Conservation (phyloP, 352 stramenopile species). For the Peronospora farinosa region DNA sequence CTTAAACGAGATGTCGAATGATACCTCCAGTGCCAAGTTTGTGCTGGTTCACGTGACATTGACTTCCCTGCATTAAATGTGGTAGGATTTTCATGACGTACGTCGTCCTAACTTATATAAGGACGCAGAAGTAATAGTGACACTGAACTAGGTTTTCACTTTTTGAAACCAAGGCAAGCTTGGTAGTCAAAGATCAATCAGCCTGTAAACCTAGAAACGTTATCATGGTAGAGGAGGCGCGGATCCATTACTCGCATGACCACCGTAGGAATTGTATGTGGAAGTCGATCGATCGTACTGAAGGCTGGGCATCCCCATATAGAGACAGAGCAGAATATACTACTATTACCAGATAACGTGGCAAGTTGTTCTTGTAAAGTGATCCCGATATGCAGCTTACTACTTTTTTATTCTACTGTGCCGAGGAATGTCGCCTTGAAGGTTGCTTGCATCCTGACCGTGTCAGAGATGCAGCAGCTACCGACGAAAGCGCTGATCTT, state of each 20-base stretch:
- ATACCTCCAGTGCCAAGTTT: constrained; percentile 9
- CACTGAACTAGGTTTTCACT: constrained; percentile 5
- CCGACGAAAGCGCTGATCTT: constrained; percentile 50
- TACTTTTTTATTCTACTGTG: constrained; percentile 52
- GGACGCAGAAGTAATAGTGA: constrained; percentile 8
- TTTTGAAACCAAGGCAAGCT: constrained; percentile 22
- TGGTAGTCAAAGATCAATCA: constrained; percentile 28
- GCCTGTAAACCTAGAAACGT: not conserved
- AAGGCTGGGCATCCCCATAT: constrained; percentile 21
- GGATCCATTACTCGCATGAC: constrained; percentile 25
- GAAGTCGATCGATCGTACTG: constrained; percentile 16
- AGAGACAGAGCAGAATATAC: constrained; percentile 11
- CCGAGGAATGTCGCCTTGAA: constrained; percentile 19
- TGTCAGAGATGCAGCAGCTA: constrained; percentile 30
- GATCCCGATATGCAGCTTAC: constrained; percentile 46
- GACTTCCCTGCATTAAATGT: constrained; percentile 30
- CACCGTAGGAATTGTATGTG: constrained; percentile 22
- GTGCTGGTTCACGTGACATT: constrained; percentile 21
- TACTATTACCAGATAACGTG: constrained; percentile 23
- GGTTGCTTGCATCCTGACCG: constrained; percentile 16
- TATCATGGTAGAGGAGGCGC: constrained; percentile 24
- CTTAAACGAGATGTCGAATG: constrained; percentile 21
- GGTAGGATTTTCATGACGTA: constrained; percentile 15
- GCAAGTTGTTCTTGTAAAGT: constrained; percentile 38
- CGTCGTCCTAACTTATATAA: constrained; percentile 9